A percentile compares a stretch with the other conserved stretches of the same genome.
Evolutionary conservation across 345 rosid genomes (phyloP).

Genomic region (Bretschneidera sinensis): DNA sequence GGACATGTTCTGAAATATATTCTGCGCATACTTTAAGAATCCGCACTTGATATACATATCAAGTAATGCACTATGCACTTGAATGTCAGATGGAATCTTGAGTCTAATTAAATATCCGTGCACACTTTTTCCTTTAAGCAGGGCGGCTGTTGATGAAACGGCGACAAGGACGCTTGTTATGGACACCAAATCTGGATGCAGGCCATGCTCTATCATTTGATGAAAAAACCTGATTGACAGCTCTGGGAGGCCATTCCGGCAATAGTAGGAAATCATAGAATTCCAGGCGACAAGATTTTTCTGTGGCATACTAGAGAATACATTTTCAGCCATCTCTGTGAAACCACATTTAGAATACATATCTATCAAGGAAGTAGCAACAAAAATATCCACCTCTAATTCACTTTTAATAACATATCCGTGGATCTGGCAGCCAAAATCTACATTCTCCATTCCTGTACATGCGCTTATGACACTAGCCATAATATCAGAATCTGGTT

Average conservation of each 20-base stretch:
- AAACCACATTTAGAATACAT: slow-evolving; percentile 71
- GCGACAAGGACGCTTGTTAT: slow-evolving; percentile 66
- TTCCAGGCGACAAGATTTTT: slow-evolving; percentile 75
- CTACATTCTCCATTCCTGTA: slow-evolving; percentile 44
- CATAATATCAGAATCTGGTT: slow-evolving; percentile 61
- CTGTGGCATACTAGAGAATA: slow-evolving; percentile 45
- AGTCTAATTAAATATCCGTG: slow-evolving; percentile 62
- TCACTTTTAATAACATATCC: slow-evolving; percentile 53
- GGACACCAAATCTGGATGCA: slow-evolving; percentile 57
- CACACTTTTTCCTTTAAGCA: slow-evolving; percentile 56
- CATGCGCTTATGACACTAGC: slow-evolving; percentile 52
- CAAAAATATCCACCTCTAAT: slow-evolving; percentile 45
- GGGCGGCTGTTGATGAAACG: slow-evolving; percentile 54
- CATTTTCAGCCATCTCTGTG: slow-evolving; percentile 45
- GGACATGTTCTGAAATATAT: slow-evolving; percentile 45
- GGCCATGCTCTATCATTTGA: slow-evolving; percentile 32
- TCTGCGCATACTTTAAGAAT: slow-evolving; percentile 40
- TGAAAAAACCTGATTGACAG: slow-evolving; percentile 42
- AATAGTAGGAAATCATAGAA: slow-evolving; percentile 64
- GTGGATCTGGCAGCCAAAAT: slow-evolving; percentile 46
- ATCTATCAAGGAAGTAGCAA: slow-evolving; percentile 63
- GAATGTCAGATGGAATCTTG: slow-evolving; percentile 39
- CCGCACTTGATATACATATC: slow-evolving; percentile 90
- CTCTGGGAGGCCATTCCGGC: slow-evolving; percentile 58
- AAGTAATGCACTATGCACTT: slow-evolving; percentile 61